These are phyloP conservation scores for Phaffia rhodozyma DNA, from an alignment of 1,284 basidiomycete species.

Conservation along the genomic window DNA sequence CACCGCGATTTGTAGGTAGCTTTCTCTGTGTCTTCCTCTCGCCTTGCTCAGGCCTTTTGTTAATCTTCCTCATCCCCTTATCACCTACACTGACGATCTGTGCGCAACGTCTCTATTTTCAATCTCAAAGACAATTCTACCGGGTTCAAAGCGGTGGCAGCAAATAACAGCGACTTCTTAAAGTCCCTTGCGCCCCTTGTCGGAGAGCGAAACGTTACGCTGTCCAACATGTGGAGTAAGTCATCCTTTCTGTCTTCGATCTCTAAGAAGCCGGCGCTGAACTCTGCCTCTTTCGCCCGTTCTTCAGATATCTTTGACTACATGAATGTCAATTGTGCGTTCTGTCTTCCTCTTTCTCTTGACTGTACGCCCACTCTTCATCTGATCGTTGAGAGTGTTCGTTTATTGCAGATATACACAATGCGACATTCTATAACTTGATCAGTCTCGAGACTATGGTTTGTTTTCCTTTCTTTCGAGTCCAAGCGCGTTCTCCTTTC, in stretches of 20 bases:
- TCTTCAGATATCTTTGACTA: constrained; percentile 35
- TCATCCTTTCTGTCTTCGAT: constrained; percentile 20
- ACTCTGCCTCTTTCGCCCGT: constrained; percentile 9
- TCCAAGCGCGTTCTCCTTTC: neutral
- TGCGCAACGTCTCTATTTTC: neutral
- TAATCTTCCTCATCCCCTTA: too few species aligned
- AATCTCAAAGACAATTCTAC: constrained; percentile 22
- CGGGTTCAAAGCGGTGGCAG: constrained; percentile 48
- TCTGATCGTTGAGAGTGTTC: neutral
- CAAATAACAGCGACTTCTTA: constrained; percentile 53
- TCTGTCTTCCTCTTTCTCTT: neutral
- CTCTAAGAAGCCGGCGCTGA: neutral
- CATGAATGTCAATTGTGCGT: constrained; percentile 48
- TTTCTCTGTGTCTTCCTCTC: neutral
- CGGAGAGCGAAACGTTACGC: constrained; percentile 40
- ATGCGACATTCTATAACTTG: constrained; percentile 59
- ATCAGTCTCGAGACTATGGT: constrained; percentile 51
- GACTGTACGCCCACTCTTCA: neutral
- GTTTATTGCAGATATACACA: constrained; percentile 47
- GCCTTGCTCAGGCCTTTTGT: neutral
- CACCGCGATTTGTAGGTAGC: neutral
- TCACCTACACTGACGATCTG: too few species aligned
- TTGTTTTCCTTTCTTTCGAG: neutral
- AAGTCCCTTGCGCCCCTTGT: constrained; percentile 50
- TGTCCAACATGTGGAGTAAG: constrained; percentile 33